phyloP scores from a whole-genome alignment of 345 rosid species.

The Psidium friedrichsthalianum region DNA sequence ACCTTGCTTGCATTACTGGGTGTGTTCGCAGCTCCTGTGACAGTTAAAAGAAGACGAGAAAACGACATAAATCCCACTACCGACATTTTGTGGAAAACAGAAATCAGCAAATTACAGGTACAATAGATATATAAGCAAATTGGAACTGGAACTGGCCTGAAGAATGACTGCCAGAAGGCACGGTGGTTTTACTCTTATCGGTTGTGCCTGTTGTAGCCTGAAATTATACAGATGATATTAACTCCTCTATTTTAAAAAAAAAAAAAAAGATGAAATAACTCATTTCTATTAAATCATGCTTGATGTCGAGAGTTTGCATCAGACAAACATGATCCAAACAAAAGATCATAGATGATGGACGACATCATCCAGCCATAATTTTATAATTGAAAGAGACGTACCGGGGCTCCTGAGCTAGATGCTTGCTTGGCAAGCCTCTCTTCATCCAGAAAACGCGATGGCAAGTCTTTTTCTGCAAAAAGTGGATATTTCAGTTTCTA shows the following conservation, averaged over 20 bases:
- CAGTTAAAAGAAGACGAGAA: not conserved
- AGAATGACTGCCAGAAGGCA: not conserved
- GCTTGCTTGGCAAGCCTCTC: slow-evolving; percentile 58
- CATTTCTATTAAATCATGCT: not conserved
- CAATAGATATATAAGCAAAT: not conserved
- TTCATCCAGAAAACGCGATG: slow-evolving; percentile 75
- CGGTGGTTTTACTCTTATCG: not conserved
- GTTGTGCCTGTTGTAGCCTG: not conserved
- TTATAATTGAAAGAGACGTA: slow-evolving; percentile 12
- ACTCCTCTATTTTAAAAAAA: not conserved
- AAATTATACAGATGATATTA: not conserved
- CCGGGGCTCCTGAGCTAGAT: slow-evolving; percentile 74
- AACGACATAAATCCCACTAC: not conserved
- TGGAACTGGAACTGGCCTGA: not conserved
- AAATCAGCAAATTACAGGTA: not conserved
- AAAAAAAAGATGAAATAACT: not conserved
- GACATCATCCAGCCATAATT: not conserved
- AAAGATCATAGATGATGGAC: not conserved
- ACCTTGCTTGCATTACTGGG: not conserved
- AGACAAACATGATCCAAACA: not conserved
- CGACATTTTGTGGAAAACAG: not conserved
- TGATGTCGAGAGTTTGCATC: not conserved
- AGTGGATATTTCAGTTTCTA: not conserved
- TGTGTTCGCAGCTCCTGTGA: not conserved
- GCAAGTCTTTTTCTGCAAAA: slow-evolving; percentile 82